phyloP scores from a whole-genome alignment of 345 rosid species.

The Aquilaria malaccensis region DNA sequence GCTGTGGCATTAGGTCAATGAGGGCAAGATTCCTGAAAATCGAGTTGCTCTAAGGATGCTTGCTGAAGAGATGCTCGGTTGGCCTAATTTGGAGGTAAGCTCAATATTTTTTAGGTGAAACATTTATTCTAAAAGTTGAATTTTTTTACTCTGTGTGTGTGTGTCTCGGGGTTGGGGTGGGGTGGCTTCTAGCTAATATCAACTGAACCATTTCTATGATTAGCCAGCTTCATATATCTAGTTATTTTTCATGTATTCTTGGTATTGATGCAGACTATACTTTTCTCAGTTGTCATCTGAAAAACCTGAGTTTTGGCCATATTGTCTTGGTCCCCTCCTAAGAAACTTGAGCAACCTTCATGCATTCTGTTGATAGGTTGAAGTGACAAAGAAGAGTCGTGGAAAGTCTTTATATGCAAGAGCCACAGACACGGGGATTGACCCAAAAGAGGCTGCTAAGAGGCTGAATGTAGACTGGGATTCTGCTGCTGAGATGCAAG shows the following conservation, averaged over 20 bases:
- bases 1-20: constrained; percentile 44
- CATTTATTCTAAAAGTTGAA: too few relatives aligned
- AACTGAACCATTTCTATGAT: too few relatives aligned
- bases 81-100: constrained; percentile 94
- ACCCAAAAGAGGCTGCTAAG: constrained; percentile 77
- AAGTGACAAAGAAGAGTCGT: constrained; percentile 47
- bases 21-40: constrained; percentile 74
- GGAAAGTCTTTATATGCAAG: constrained; percentile 73
- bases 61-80: constrained; percentile 72
- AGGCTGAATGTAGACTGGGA: constrained; percentile 92
- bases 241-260: not conserved
- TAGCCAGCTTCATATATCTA: not conserved
- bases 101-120: not conserved
- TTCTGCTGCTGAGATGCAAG: constrained; percentile 88
- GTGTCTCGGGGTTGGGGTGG: too few relatives aligned
- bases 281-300: too few relatives aligned
- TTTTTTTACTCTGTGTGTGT: too few relatives aligned
- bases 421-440: constrained; percentile 80
- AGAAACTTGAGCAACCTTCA: not conserved
- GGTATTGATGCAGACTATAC: not conserved
- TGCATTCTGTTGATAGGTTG: constrained; percentile 42
- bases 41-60: constrained; percentile 64
- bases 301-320: too few relatives aligned
- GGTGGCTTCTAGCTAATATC: too few relatives aligned
- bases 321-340: too few relatives aligned